Evolutionary conservation across 257 asterid species (phyloP).

Genomic region (Leptodermis oblonga): DNA sequence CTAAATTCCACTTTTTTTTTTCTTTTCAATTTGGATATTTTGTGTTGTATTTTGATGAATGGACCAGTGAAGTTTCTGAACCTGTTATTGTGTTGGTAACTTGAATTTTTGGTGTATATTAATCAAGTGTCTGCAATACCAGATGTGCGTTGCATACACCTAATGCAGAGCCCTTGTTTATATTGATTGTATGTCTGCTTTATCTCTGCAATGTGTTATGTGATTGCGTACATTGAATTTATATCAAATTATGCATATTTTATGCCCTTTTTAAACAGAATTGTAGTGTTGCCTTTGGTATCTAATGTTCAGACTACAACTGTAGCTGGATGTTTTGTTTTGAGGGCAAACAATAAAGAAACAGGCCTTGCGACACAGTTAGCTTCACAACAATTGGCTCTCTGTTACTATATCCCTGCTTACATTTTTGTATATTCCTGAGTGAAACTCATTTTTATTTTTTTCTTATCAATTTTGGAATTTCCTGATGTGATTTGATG

Average conservation of each 20-base stretch:
- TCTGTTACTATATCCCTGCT: slow-evolving; percentile 31
- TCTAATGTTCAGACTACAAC: slow-evolving; percentile 42
- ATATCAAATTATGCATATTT: too few relatives aligned
- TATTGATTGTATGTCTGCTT: too few relatives aligned
- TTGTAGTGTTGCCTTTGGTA: slow-evolving; percentile 36
- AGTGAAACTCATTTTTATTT: background rate
- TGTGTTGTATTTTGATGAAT: background rate
- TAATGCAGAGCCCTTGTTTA: too few relatives aligned
- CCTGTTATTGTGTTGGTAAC: too few relatives aligned
- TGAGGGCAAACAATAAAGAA: slow-evolving; percentile 41
- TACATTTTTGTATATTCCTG: slow-evolving; percentile 5
- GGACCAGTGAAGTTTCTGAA: background rate
- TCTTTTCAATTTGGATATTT: too few relatives aligned
- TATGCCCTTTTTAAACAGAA: too few relatives aligned
- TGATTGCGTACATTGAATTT: too few relatives aligned
- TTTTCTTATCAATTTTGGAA: background rate
- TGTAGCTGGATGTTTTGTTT: slow-evolving; percentile 48
- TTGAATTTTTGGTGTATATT: too few relatives aligned
- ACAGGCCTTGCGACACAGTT: slow-evolving; percentile 69
- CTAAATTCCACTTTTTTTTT: too few relatives aligned
- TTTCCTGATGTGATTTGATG: background rate
- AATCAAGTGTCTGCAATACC: too few relatives aligned
- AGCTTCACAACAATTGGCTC: slow-evolving; percentile 11
- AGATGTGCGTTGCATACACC: too few relatives aligned
- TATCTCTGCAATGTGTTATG: too few relatives aligned